phyloP scores from a whole-genome alignment of 805 yeast species.

The Candida stauntonica region DNA sequence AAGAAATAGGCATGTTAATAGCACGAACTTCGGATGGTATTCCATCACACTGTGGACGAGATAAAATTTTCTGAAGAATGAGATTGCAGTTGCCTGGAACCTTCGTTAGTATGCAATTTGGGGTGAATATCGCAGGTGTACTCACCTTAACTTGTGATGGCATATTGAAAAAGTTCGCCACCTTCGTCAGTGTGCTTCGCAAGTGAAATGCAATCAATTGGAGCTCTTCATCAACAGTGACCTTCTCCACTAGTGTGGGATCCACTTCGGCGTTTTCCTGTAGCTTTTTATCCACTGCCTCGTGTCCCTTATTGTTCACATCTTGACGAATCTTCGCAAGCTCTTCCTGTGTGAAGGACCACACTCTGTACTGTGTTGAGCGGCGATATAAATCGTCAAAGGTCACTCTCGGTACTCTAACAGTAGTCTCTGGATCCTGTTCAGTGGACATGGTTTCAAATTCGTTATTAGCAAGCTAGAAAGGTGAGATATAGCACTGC shows the following conservation, averaged over 20 bases:
- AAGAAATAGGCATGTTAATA: constrained; percentile 78
- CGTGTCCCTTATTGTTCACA: constrained; percentile 54
- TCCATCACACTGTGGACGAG: constrained; percentile 80
- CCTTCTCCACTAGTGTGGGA: constrained; percentile 30
- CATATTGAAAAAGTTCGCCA: constrained; percentile 70
- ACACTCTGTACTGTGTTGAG: constrained; percentile 74
- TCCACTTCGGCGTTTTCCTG: constrained; percentile 28
- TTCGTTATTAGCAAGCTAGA: no score
- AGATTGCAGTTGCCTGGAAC: constrained; percentile 66
- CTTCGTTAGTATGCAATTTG: not conserved
- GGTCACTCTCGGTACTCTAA: constrained; percentile 38
- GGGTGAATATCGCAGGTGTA: not conserved
- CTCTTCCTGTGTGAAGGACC: constrained; percentile 74
- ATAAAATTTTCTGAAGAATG: constrained; percentile 78
- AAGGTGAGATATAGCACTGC: no score
- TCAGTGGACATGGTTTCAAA: not conserved
- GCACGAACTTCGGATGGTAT: constrained; percentile 76
- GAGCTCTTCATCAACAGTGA: constrained; percentile 67
- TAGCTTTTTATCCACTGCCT: constrained; percentile 30
- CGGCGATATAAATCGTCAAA: constrained; percentile 87
- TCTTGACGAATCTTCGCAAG: constrained; percentile 44
- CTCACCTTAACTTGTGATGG: constrained; percentile 66
- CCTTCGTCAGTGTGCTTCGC: constrained; percentile 54
- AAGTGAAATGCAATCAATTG: constrained; percentile 67
- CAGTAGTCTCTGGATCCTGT: not conserved